Conservation (phyloP, 2,329 filamentous ascomycete species). For the Microsporum audouinii region DNA sequence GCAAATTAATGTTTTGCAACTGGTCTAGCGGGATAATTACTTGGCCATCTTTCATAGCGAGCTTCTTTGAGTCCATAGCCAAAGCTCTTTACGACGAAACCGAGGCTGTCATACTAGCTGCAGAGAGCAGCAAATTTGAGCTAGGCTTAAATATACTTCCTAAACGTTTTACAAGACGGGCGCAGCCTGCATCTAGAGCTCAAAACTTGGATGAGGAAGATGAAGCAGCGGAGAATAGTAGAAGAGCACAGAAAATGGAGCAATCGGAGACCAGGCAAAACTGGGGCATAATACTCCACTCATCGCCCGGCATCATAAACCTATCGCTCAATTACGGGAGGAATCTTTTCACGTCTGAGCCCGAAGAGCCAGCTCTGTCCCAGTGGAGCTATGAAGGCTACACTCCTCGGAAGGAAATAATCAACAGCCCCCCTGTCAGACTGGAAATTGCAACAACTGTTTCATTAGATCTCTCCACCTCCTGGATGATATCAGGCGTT, state of each 20-base stretch:
- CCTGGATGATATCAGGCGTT: slow-evolving; percentile 27
- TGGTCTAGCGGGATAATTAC: slow-evolving; percentile 29
- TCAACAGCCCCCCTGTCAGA: slow-evolving; percentile 24
- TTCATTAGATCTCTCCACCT: slow-evolving; percentile 20
- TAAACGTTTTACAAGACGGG: slow-evolving; percentile 6
- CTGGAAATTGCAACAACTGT: slow-evolving; percentile 25
- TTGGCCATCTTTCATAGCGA: slow-evolving; percentile 24
- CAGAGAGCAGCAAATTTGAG: slow-evolving; percentile 22
- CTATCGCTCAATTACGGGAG: slow-evolving; percentile 28
- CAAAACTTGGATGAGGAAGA: slow-evolving; percentile 21
- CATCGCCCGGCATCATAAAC: slow-evolving; percentile 21
- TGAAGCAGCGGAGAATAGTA: slow-evolving; percentile 17
- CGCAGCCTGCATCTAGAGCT: neutral
- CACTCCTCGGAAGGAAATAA: slow-evolving; percentile 22
- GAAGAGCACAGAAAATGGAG: slow-evolving; percentile 12
- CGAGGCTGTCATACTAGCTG: neutral
- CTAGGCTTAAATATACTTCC: slow-evolving; percentile 25
- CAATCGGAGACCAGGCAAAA: slow-evolving; percentile 21
- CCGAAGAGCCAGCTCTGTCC: slow-evolving; percentile 24
- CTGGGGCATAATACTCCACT: slow-evolving; percentile 25
- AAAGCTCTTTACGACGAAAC: neutral
- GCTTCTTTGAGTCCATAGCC: slow-evolving; percentile 13
- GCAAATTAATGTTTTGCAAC: slow-evolving; percentile 23
- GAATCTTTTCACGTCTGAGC: slow-evolving; percentile 28
- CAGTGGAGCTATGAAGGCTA: slow-evolving; percentile 34